Conservation (phyloP, 345 rosid genomes). For the Salix exigua region DNA sequence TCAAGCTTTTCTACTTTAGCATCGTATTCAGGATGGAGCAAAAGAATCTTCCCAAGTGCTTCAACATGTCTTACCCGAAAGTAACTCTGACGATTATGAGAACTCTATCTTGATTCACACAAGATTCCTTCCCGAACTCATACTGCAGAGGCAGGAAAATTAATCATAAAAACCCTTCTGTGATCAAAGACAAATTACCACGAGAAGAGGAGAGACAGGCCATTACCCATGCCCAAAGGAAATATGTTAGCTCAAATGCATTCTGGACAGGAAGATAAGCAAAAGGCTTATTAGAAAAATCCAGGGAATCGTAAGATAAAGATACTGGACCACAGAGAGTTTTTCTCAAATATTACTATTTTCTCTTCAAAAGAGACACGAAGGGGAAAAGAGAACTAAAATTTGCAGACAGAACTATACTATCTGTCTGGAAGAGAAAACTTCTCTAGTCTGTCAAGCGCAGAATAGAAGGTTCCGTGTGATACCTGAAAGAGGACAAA, state of each 20-base stretch:
- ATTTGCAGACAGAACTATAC: too few species aligned
- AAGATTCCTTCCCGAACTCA: constrained; percentile 82
- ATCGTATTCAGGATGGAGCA: too few species aligned
- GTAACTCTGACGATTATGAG: constrained; percentile 43
- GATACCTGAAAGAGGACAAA: constrained; percentile 86
- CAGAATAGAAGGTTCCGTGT: not conserved
- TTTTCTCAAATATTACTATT: not conserved
- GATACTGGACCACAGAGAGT: not conserved
- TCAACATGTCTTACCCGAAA: constrained; percentile 55
- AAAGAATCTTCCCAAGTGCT: too few species aligned
- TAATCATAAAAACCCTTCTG: not conserved
- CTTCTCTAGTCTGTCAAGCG: too few species aligned
- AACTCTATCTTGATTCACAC: constrained; percentile 56
- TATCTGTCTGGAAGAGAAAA: too few species aligned
- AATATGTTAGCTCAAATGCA: constrained; percentile 92
- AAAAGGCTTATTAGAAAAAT: constrained; percentile 15
- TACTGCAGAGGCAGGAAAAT: constrained; percentile 47
- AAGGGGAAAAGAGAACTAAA: too few species aligned
- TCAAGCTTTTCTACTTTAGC: too few species aligned
- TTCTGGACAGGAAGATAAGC: constrained; percentile 43
- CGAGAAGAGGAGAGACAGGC: not conserved
- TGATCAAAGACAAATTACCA: not conserved
- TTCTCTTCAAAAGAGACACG: too few species aligned
- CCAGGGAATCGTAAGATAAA: not conserved
- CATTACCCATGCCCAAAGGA: constrained; percentile 92